A percentile compares a stretch with the other conserved stretches of the same genome.
phyloP scores from a whole-genome alignment of 2,329 filamentous ascomycete genomes.

The Gnomoniopsis sp. region DNA sequence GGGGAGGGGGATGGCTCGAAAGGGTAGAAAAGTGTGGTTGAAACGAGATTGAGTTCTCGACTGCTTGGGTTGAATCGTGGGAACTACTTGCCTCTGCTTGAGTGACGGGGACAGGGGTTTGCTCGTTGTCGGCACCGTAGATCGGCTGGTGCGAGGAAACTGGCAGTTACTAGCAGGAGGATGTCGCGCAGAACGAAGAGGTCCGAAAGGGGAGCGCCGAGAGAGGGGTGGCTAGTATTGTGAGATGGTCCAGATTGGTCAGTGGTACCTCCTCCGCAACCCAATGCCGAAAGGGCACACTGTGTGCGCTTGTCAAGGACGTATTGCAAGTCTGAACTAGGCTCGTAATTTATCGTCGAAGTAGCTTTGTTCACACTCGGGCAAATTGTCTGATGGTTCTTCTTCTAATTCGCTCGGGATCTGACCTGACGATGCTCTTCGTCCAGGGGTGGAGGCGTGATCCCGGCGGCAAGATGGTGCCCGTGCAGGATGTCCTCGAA shows the following conservation, averaged over 20 bases:
- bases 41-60: constrained; percentile 12
- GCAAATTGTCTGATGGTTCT: not conserved
- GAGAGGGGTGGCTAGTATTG: not conserved
- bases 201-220: constrained; percentile 7
- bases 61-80: constrained; percentile 14
- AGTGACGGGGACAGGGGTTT: constrained; percentile 8
- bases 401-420: not conserved
- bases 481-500: not conserved
- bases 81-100: constrained; percentile 7
- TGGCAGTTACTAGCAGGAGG: constrained; percentile 12
- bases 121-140: constrained; percentile 2
- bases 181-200: not conserved
- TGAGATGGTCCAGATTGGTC: constrained; percentile 7
- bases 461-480: not conserved
- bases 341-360: not conserved
- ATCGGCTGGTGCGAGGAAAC: constrained; percentile 3
- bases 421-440: not conserved
- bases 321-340: not conserved
- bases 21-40: constrained; percentile 5
- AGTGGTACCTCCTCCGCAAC: constrained; percentile 4
- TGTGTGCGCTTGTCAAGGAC: not conserved
- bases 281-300: not conserved
- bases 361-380: not conserved
- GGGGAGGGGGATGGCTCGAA: constrained; percentile 1
- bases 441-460: not conserved